Evolutionary conservation across 768 basidiomycete genomes (phyloP), one percentile per base, ranked within the genome.

Genomic region (Rubroboletus pulcherrimus): DNA sequence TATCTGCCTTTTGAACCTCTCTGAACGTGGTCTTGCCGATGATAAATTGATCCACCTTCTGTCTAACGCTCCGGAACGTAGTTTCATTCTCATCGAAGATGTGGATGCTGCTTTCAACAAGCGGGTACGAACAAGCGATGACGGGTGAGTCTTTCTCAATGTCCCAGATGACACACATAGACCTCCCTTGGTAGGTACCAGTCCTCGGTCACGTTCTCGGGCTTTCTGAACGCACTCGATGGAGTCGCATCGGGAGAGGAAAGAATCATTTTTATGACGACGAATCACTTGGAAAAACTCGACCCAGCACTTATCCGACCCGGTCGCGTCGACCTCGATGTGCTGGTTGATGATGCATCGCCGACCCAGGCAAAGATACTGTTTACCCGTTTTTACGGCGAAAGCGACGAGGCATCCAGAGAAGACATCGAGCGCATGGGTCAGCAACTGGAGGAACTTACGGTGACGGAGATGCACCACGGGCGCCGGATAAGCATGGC

Each of bases 231-330:
- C 64, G 94, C 95, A 14, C 78, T 99, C 3, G 97, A 99, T 66
- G 97, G 97, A 17, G 96, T 99, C 30, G 96, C 93, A 5, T 97
- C 96, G 11, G 93, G 94, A 40, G 95, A 98, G 74, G 94, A 97
- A 65, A 86, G 97, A n/a, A 87, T 99, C 67, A 84, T 99, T 35
- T 99, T 99, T 74, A 91, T 99, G 87, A 99, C 97, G 0, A 98
- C 97, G n/a, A 99, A 99, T 71, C 97, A 98, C 64, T 69, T 91
- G 51, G 85, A 90, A 56, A 81, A 79, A 58, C 82, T 99, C 35
- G 97, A 99, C 72, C 88, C 93, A 7, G 97, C 96, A 0, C 82
- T 99, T 44, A 92, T 98, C 66, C 86, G 97, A 49, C 96, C 97
- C 0, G 97, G 97, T 17, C 84, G 97, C 10, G 95, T 99, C 41